Conservation (phyloP, 2,329 filamentous ascomycete genomes). For the Hypoxylon sp. region DNA sequence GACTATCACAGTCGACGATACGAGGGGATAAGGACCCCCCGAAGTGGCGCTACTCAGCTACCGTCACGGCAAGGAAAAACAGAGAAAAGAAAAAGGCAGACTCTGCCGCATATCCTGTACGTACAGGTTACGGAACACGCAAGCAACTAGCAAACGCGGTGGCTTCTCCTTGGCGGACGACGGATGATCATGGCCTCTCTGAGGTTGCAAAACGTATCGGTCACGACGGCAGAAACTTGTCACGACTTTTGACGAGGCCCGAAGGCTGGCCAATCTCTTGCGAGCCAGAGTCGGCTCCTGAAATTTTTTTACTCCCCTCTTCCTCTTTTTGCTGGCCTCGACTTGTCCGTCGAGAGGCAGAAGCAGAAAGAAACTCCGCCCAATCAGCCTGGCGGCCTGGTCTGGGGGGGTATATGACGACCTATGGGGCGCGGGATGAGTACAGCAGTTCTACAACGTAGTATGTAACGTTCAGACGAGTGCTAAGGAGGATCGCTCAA, state of each 20-base stretch:
- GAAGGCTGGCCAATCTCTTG: conserved; percentile 24
- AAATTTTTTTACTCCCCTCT: not conserved
- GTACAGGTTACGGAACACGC: conserved; percentile 20
- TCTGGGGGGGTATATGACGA: conserved; percentile 17
- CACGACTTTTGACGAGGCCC: conserved; percentile 29
- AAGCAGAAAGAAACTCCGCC: conserved; percentile 24
- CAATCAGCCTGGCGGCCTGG: conserved; percentile 22
- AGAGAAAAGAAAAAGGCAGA: conserved; percentile 19
- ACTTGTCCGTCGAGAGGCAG: conserved; percentile 17
- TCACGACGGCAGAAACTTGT: conserved; percentile 26
- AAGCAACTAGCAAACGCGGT: conserved; percentile 35
- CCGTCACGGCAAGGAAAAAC: conserved; percentile 14
- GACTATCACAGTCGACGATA: conserved; percentile 21
- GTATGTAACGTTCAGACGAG: conserved; percentile 38
- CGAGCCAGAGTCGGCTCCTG: conserved; percentile 28
- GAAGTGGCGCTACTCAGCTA: conserved; percentile 22
- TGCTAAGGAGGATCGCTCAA: conserved; percentile 30
- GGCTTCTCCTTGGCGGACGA: conserved; percentile 31
- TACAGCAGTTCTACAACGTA: conserved; percentile 34
- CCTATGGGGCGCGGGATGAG: conserved; percentile 34
- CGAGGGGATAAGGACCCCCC: conserved; percentile 9
- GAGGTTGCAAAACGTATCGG: conserved; percentile 27
- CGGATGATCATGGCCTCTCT: conserved; percentile 34
- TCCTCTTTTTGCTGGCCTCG: conserved; percentile 20
- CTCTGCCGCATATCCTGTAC: conserved; percentile 33